phyloP scores from a whole-genome alignment of 2,329 filamentous ascomycete genomes.

The Fusarium setosum region DNA sequence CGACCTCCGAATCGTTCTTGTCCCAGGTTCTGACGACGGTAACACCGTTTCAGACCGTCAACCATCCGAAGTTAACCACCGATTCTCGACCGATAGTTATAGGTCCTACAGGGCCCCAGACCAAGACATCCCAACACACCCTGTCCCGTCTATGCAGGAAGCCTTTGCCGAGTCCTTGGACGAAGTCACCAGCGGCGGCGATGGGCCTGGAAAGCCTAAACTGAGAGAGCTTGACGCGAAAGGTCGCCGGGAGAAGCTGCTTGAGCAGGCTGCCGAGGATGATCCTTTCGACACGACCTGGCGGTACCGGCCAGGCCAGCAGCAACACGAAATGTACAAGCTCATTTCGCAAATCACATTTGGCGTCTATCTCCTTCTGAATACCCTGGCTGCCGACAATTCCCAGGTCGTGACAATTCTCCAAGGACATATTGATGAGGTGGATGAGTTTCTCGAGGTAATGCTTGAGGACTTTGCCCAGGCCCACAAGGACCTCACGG shows the following conservation, averaged over 20 bases:
- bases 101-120: constrained; percentile 35
- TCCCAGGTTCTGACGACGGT: constrained; percentile 39
- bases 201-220: constrained; percentile 60
- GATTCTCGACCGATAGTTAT: constrained; percentile 35
- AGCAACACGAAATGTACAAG: constrained; percentile 89
- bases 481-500: constrained; percentile 81
- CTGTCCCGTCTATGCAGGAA: constrained; percentile 80
- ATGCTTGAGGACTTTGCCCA: constrained; percentile 86
- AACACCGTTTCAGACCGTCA: constrained; percentile 14
- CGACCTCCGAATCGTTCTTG: constrained; percentile 46
- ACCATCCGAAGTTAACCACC: constrained; percentile 27
- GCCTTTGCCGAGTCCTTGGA: constrained; percentile 86
- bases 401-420: constrained; percentile 89
- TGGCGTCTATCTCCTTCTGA: constrained; percentile 87
- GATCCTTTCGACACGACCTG: constrained; percentile 79
- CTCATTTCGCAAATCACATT: constrained; percentile 93
- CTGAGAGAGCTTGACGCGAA: constrained; percentile 67
- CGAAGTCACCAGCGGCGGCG: constrained; percentile 69
- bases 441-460: constrained; percentile 90
- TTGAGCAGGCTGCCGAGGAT: constrained; percentile 76
- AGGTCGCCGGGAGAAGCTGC: constrained; percentile 71
- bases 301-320: constrained; percentile 79
- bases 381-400: constrained; percentile 88
- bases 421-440: constrained; percentile 91
- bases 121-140: constrained; percentile 63